A percentile compares a stretch with the other conserved stretches of the same genome.
Conservation (phyloP, 352 stramenopile species). For the Phytophthora rubi region DNA sequence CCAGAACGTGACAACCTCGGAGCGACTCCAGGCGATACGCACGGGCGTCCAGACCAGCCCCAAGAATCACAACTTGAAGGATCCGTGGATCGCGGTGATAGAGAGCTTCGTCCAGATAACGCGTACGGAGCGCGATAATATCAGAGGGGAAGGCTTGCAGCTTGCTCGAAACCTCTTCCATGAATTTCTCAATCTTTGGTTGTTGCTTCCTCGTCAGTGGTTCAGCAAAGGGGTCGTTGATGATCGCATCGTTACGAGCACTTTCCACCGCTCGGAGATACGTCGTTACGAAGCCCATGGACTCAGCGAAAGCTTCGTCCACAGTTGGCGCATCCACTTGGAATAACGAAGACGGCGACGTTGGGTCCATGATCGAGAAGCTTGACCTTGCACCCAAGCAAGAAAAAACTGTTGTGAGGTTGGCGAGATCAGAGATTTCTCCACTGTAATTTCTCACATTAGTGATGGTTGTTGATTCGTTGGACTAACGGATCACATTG, state of each 20-base stretch:
- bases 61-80: slow-evolving; percentile 66
- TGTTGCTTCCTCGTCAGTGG: slow-evolving; percentile 31
- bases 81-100: slow-evolving; percentile 45
- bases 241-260: slow-evolving; percentile 37
- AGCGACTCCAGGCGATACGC: slow-evolving; percentile 63
- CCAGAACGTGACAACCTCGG: slow-evolving; percentile 49
- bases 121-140: slow-evolving; percentile 52
- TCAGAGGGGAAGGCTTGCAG: slow-evolving; percentile 19
- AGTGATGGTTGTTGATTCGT: background rate
- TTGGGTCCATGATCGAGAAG: slow-evolving; percentile 18
- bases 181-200: slow-evolving; percentile 35
- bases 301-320: slow-evolving; percentile 35
- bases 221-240: slow-evolving; percentile 45
- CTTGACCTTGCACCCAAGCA: background rate
- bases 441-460: slow-evolving; percentile 14
- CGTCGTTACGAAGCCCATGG: slow-evolving; percentile 44
- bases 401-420: slow-evolving; percentile 20
- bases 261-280: slow-evolving; percentile 44
- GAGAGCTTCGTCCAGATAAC: slow-evolving; percentile 63
- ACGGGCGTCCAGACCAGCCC: slow-evolving; percentile 55
- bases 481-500: background rate
- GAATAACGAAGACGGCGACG: slow-evolving; percentile 21
- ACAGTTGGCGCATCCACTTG: slow-evolving; percentile 13
- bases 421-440: background rate
- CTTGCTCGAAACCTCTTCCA: slow-evolving; percentile 16